Evolutionary conservation across 805 yeast genomes (phyloP).

Genomic region (Candida ponderosae): DNA sequence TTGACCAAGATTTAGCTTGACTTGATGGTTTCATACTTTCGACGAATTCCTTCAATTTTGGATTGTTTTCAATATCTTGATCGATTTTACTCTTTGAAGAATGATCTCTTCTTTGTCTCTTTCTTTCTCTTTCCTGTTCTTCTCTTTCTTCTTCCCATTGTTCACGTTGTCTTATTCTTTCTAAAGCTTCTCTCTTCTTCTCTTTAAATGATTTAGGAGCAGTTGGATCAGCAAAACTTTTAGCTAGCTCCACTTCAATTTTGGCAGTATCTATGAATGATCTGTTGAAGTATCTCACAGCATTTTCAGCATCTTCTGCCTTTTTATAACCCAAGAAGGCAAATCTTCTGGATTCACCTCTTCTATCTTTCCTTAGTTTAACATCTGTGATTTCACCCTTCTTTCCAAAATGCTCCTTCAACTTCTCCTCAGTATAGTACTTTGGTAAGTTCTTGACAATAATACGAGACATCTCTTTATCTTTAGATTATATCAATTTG

Average conservation of each 20-base stretch:
- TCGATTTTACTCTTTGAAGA: constrained; percentile 31
- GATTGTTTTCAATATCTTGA: constrained; percentile 54
- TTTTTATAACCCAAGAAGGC: constrained; percentile 85
- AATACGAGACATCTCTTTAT: constrained; percentile 88
- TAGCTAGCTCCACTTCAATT: constrained; percentile 75
- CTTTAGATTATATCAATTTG: too few species aligned
- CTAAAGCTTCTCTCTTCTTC: constrained; percentile 41
- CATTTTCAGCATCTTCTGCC: constrained; percentile 67
- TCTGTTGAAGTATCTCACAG: constrained; percentile 66
- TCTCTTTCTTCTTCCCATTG: constrained; percentile 32
- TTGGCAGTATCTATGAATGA: constrained; percentile 79
- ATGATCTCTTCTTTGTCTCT: constrained; percentile 21
- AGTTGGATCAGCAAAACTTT: constrained; percentile 74
- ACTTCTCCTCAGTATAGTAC: constrained; percentile 65
- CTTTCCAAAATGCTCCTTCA: constrained; percentile 54
- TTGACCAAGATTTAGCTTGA: constrained; percentile 70
- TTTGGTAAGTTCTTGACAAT: constrained; percentile 87
- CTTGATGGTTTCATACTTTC: constrained; percentile 74
- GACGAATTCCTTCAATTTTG: constrained; percentile 70
- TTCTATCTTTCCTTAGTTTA: constrained; percentile 68
- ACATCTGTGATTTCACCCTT: constrained; percentile 79
- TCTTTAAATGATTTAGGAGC: constrained; percentile 63
- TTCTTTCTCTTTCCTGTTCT: constrained; percentile 30
- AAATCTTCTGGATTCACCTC: constrained; percentile 86
- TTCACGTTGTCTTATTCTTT: constrained; percentile 40